Base-by-base conservation (phyloP, 2,329 filamentous ascomycete genomes). In the Fusarium bulbicola region DNA sequence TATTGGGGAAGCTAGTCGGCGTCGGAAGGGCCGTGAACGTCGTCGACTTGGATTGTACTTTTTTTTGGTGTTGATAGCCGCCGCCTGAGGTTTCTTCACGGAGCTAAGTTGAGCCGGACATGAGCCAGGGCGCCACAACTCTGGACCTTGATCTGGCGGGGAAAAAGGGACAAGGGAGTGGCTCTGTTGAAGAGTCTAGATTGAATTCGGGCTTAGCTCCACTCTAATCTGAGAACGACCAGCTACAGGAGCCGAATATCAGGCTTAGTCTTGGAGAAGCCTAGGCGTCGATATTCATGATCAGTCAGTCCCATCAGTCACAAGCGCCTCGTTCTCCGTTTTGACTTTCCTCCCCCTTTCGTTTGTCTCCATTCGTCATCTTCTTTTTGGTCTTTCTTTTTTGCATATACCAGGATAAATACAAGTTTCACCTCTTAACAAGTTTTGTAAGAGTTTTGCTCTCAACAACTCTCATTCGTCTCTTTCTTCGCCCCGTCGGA, bases 61-160 rank as follows among this genome's bases (percentile, higher is more conserved):
- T 75, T 75, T 75, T 75, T 75, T 57, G 68, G 72, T 53, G 68
- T 53, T 71, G 66, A 61, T 50, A 65, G 63, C 58, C 59, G 58
- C 65, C 63, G 54, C 72, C 68, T 74, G 64, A 72, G 72, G 68
- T 53, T 66, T 62, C 66, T 46, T 59, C 57, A 59, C 66, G 68
- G 73, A 76, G 62, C 54, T 66, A 74, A 62, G 73, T 76, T 74
- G 60, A 52, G 58, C 73, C 73, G 73, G 68, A 32, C 14, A 49
- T 21, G 28, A 20, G 8, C 12, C 37, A 18, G 18, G 24, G 24
- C 60, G 71, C 71, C 70, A 73, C 66, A 63, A n/a, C 15, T 32
- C 36, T n/a, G 21, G 57, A 28, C 43, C 47, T 58, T 37, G 26
- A 20, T 37, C 37, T 24, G 34, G 34, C 16, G 36, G 61, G 61